These are phyloP conservation scores for Microbotryum saponariae DNA, from an alignment of 1,284 basidiomycete genomes.

Conservation along the genomic window DNA sequence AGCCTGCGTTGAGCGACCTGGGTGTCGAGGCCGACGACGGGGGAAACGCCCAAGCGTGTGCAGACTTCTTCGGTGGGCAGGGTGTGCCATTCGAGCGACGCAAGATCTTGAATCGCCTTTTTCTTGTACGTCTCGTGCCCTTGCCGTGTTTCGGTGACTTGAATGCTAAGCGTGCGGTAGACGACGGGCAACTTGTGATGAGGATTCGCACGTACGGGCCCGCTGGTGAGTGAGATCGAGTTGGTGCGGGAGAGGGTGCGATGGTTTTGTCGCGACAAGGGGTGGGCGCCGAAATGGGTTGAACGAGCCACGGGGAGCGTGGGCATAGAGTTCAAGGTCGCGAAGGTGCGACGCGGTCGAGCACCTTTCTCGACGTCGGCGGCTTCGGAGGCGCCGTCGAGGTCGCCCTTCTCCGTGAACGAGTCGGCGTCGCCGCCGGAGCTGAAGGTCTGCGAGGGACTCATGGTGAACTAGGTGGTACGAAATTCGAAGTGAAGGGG, in stretches of 20 bases:
- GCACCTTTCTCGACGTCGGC: too few species aligned
- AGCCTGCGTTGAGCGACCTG: constrained; percentile 44
- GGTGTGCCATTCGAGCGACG: constrained; percentile 49
- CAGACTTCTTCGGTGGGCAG: constrained; percentile 46
- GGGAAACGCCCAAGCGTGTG: constrained; percentile 46
- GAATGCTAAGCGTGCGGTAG: constrained; percentile 34
- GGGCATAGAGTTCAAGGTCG: neutral
- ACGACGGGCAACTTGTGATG: constrained; percentile 31
- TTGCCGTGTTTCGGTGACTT: constrained; percentile 10
- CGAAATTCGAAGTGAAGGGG: too few species aligned
- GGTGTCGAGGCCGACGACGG: constrained; percentile 47
- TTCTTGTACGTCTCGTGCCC: neutral
- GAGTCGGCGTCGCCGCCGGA: too few species aligned
- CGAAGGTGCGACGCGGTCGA: neutral
- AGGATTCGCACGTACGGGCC: constrained; percentile 1
- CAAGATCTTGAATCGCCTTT: constrained; percentile 27
- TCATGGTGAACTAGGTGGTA: too few species aligned
- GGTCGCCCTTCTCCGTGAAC: too few species aligned
- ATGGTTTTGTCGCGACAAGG: constrained; percentile 4
- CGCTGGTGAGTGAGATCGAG: constrained; percentile 13
- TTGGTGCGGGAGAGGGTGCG: constrained; percentile 22
- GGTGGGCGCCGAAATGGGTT: neutral
- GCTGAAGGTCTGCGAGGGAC: too few species aligned
- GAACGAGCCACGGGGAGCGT: neutral
- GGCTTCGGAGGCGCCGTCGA: too few species aligned